Percentiles rank a stretch among this genome's conserved stretches.
Conservation (phyloP, 169 alveolate genomes). For the Sarcocystis neurona region DNA sequence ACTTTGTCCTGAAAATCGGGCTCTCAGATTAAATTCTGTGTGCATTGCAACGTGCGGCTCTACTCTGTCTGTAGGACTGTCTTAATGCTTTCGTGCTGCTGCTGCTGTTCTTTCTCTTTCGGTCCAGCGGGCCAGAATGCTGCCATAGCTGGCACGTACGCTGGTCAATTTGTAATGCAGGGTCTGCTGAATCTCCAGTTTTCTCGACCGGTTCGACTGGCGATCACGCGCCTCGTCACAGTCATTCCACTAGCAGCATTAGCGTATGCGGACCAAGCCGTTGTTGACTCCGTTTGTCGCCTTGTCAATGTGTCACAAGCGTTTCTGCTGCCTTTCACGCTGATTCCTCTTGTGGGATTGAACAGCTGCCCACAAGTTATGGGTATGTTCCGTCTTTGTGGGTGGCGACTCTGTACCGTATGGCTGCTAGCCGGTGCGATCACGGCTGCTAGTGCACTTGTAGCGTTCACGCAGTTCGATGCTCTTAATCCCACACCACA, state of each 20-base stretch:
- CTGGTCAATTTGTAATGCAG: constrained; percentile 62
- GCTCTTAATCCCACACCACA: neutral
- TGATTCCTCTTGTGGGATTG: constrained; percentile 44
- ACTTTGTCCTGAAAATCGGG: no score
- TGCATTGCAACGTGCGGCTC: no score
- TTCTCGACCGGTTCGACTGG: constrained; percentile 18
- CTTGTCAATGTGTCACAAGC: constrained; percentile 50
- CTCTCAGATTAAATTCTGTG: no score
- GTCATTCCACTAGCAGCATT: constrained; percentile 24
- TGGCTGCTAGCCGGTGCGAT: neutral
- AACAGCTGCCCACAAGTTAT: constrained; percentile 3
- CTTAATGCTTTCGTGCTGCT: neutral
- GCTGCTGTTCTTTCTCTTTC: neutral
- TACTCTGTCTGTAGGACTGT: neutral
- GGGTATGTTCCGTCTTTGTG: constrained; percentile 28
- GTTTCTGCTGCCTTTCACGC: constrained; percentile 55
- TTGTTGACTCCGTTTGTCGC: constrained; percentile 14
- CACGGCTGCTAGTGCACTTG: neutral
- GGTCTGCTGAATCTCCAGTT: constrained; percentile 31
- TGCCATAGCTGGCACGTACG: constrained; percentile 62
- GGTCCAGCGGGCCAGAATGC: constrained; percentile 57
- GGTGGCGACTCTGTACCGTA: neutral
- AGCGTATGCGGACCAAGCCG: constrained; percentile 2
- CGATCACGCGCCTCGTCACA: constrained; percentile 44
- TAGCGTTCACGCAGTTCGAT: neutral